These are phyloP conservation scores for Xerophyta viscosa DNA, from an alignment of 106 monocot genomes.

Conservation along the genomic window DNA sequence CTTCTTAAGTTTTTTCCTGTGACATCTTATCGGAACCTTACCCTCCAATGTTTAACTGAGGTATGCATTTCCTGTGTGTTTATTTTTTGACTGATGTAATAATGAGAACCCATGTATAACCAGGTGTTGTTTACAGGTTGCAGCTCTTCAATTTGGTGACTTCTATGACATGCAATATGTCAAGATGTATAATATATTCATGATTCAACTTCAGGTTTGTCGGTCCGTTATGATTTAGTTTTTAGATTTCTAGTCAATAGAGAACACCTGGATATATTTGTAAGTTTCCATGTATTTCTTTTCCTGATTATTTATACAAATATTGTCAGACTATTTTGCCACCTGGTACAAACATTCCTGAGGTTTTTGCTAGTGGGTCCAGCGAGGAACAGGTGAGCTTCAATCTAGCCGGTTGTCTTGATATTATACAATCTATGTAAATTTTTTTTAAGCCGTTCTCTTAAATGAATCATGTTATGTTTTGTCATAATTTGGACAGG, in stretches of 20 bases:
- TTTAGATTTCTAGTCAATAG: background rate
- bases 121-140: conserved; percentile 44
- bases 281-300: background rate
- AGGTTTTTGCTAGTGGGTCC: conserved; percentile 94
- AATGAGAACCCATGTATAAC: background rate
- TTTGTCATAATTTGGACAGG: conserved; percentile 37
- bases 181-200: conserved; percentile 92
- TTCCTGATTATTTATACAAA: too few relatives aligned
- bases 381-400: conserved; percentile 77
- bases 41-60: conserved; percentile 97
- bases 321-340: conserved; percentile 80
- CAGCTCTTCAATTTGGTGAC: conserved; percentile 91
- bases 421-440: too few relatives aligned
- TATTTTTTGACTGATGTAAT: background rate
- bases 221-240: background rate
- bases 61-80: conserved; percentile 10
- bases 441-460: too few relatives aligned
- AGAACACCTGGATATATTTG: too few relatives aligned
- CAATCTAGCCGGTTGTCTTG: too few relatives aligned
- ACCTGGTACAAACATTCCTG: conserved; percentile 85
- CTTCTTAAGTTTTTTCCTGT: conserved; percentile 82
- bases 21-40: conserved; percentile 88
- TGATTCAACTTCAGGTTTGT: conserved; percentile 84
- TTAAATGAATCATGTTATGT: too few relatives aligned
- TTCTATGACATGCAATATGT: conserved; percentile 88